Evolutionary conservation across 2,329 filamentous ascomycete genomes (phyloP), one percentile per base, ranked within the genome.

Genomic region (Epichloe bromicola): DNA sequence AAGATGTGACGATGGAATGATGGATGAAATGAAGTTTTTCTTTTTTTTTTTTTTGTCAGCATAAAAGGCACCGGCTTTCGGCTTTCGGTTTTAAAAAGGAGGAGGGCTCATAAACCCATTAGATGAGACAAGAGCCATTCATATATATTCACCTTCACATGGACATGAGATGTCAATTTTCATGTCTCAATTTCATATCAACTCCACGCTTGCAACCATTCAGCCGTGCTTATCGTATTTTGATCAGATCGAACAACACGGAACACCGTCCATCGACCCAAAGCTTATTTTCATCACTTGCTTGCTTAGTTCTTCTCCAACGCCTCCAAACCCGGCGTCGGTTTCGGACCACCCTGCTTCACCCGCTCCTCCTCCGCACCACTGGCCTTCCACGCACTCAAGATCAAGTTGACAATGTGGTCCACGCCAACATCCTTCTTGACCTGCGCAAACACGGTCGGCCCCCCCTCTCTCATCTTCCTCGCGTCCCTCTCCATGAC

Each of bases 371-470:
- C 74, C 69, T 82, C 80, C 2, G 90, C 93, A 33, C 91, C 91
- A 61, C 87, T 93, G 11, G 83, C 83, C 74, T 83, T 91, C 93
- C 93, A 97, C 5, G 90, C 90, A 63, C 88, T 95, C 60, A 93
- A 60, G 48, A 98, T 87, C 69, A 97, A 67, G 58, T 87, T 86
- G 15, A 95, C 80, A 63, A 97, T 95, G 65, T 93, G 84, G 54
- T 89, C 79, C 7, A 97, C 81, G 2, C 82, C 88, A 54, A 89
- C 84, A 2, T 83, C 82, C 69, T 89, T 85, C 80, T 97, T 98
- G n/a, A 98, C 90, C 71, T 95, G 88, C 0, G 90, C 91, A 65
- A 97, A 96, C 3, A 98, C 86, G 0, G 91, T 96, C 5, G 93
- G 93, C 0, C 93, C 93, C 2, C 91, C 91, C 68, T 97, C 91